These are phyloP conservation scores for Alternaria gaisen DNA, from an alignment of 2,329 filamentous ascomycete species.

Conservation along the genomic window DNA sequence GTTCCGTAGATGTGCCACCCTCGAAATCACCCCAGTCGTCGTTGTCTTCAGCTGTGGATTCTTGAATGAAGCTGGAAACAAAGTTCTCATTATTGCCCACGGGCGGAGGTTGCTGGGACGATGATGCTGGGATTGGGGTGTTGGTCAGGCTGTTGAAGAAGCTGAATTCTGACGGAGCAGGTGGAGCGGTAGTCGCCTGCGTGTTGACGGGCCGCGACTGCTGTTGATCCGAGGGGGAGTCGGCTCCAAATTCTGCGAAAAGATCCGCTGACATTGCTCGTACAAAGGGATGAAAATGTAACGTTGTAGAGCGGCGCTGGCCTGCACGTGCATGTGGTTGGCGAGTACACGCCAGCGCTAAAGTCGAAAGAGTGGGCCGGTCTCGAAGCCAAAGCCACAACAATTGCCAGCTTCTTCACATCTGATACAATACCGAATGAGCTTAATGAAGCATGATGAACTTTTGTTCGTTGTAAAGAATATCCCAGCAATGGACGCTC, in stretches of 20 bases:
- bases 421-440: neutral
- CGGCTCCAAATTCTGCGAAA: constrained; percentile 45
- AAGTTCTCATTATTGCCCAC: constrained; percentile 16
- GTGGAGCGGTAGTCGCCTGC: constrained; percentile 3
- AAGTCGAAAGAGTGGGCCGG: constrained; percentile 18
- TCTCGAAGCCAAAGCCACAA: neutral
- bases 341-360: constrained; percentile 30
- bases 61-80: neutral
- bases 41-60: constrained; percentile 30
- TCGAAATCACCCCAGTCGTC: constrained; percentile 56
- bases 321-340: constrained; percentile 11
- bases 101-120: constrained; percentile 21
- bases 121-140: constrained; percentile 23
- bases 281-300: constrained; percentile 5
- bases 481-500: neutral
- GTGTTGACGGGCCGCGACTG: constrained; percentile 13
- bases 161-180: constrained; percentile 36
- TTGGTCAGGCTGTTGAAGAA: constrained; percentile 47
- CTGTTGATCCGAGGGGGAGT: constrained; percentile 25
- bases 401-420: neutral
- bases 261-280: constrained; percentile 48
- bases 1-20: constrained; percentile 33
- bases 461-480: neutral
- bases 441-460: neutral
- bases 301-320: constrained; percentile 18